Percentiles rank a stretch among this genome's conserved stretches.
Evolutionary conservation across 805 yeast species (phyloP).

Genomic region (Starmerella lactis-condensi): DNA sequence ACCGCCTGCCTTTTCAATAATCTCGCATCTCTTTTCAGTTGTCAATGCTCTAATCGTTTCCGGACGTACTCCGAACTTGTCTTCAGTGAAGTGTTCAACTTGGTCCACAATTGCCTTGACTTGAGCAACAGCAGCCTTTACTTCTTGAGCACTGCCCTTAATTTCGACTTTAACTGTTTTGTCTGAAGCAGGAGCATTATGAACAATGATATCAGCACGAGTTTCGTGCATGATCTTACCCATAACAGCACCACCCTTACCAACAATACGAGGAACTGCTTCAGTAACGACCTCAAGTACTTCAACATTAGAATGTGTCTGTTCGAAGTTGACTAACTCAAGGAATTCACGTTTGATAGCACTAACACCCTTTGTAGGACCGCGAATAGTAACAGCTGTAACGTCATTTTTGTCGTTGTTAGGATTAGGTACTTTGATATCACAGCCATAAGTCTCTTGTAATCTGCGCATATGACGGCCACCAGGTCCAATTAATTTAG

Average conservation of each 20-base stretch:
- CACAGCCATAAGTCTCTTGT: conserved; percentile 72
- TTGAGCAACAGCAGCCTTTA: conserved; percentile 49
- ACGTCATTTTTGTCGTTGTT: conserved; percentile 1
- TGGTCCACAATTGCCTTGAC: conserved; percentile 47
- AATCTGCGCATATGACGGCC: conserved; percentile 69
- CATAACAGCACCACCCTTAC: conserved; percentile 70
- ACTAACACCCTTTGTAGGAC: conserved; percentile 65
- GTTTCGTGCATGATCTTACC: conserved; percentile 57
- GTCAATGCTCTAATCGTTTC: conserved; percentile 56
- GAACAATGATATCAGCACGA: conserved; percentile 28
- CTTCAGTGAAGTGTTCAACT: conserved; percentile 41
- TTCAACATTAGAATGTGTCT: conserved; percentile 58
- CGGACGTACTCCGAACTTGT: conserved; percentile 47
- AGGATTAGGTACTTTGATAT: conserved; percentile 49
- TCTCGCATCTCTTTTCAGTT: conserved; percentile 38
- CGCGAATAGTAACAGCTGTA: conserved; percentile 23
- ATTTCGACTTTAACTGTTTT: conserved; percentile 49
- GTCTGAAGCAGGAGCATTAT: not conserved
- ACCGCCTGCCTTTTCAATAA: conserved; percentile 65
- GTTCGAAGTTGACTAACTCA: conserved; percentile 70
- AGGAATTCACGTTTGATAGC: conserved; percentile 27
- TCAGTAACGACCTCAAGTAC: conserved; percentile 48
- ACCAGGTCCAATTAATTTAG: conserved; percentile 63
- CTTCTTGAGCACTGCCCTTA: conserved; percentile 51
- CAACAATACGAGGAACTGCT: conserved; percentile 73